Evolutionary conservation across 345 rosid species (phyloP), one percentile per base, ranked within the genome.

Genomic region (Eucalyptus erythrocorys): DNA sequence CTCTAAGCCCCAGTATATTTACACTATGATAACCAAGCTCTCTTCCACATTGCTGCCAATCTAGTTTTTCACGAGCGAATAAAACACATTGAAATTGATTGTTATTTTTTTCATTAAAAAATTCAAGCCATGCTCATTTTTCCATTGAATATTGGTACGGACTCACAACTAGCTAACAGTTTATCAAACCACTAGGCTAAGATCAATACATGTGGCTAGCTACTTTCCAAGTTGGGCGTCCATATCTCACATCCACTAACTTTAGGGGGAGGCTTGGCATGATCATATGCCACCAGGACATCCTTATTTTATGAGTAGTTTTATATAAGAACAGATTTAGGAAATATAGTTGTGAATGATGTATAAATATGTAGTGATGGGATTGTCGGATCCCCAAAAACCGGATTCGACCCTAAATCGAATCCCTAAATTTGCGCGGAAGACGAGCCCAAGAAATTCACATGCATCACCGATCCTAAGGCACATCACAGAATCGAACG

Each of bases 31-130:
- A 55, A 55, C 30, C 1, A 55, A 9, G 61, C 61, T 26, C 10
- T 26, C 61, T 5, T 55, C 61, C 61, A 55, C 2, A 55, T 55
- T 55, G 6, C 6, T 2, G 6, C 61, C 61, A 55, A 26, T 26
- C 3, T 9, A 55, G 30, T 0, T 55, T 55, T 55, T 55, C 61
- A 22, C 0, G 5, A 55, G 6, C 30, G 0, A 55, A 55, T 10
- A 22, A 4, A 55, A 55, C 0, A 24, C 30, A 55, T 24, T 55
- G 61, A 10, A 55, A 55, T 55, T 24, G 61, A 55, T 55, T 55
- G 13, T 4, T 6, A 55, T 55, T 5, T 55, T 6, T 0, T 55
- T 55, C 6, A 3, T 55, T 55, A 24, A 55, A 24, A 22, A 55
- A 55, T 55, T 55, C 30, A 55, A 24, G 30, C 30, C 30, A 26